Percentiles rank a stretch among this genome's conserved stretches.
phyloP scores from a whole-genome alignment of 2,329 filamentous ascomycete genomes.

The Thyridium curvatum region DNA sequence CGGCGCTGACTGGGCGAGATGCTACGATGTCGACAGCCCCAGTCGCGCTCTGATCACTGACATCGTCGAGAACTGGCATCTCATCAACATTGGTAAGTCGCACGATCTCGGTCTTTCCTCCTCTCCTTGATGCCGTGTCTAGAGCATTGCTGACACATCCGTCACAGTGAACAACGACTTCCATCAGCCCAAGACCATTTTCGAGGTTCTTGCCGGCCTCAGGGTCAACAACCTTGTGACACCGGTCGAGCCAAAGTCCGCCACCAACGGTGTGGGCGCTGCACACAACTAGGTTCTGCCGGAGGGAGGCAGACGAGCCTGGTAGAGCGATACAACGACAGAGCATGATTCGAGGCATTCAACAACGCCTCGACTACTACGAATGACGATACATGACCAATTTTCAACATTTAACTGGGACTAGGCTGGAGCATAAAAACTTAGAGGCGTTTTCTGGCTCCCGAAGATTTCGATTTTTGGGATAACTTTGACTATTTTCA shows the following conservation, averaged over 20 bases:
- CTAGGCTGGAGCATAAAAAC: constrained; percentile 2
- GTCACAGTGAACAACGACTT: constrained; percentile 90
- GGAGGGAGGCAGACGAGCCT: background rate
- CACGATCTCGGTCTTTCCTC: background rate
- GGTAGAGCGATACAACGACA: background rate
- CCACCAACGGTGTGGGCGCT: constrained; percentile 8
- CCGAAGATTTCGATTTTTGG: background rate
- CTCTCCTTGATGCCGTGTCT: background rate
- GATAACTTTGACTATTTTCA: background rate
- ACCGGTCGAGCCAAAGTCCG: constrained; percentile 17
- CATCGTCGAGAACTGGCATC: constrained; percentile 85
- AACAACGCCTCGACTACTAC: too few species aligned
- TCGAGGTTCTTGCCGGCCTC: constrained; percentile 77
- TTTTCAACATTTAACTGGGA: background rate
- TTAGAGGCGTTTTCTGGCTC: background rate
- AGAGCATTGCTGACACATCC: background rate
- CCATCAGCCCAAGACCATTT: constrained; percentile 75
- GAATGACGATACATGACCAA: constrained; percentile 1
- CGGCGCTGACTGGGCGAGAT: constrained; percentile 90
- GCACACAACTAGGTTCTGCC: constrained; percentile 11
- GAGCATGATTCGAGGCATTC: background rate
- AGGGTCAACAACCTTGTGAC: constrained; percentile 58
- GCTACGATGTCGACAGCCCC: constrained; percentile 69
- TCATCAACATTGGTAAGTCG: constrained; percentile 83
- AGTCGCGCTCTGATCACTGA: constrained; percentile 74